These are phyloP conservation scores for Phyllosticta paracitricarpa DNA, from an alignment of 2,329 filamentous ascomycete species.

Conservation along the genomic window DNA sequence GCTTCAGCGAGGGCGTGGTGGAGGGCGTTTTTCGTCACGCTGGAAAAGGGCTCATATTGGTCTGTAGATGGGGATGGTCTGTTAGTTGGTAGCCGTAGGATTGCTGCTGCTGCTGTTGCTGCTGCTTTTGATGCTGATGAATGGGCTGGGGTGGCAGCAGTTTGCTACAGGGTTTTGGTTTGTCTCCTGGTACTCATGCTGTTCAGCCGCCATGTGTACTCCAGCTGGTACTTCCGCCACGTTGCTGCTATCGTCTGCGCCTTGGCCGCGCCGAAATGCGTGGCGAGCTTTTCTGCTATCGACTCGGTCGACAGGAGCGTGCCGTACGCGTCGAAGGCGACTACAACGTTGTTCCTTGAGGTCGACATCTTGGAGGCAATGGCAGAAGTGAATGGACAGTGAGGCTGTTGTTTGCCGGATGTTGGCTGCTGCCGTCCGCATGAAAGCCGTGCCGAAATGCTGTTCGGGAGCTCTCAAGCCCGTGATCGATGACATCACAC, in stretches of 20 bases:
- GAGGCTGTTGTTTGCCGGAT: background rate
- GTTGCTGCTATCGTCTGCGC: conserved; percentile 47
- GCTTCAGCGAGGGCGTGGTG: conserved; percentile 54
- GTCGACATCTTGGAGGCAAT: conserved; percentile 23
- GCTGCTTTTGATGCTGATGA: too few species aligned
- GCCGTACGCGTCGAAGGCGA: conserved; percentile 69
- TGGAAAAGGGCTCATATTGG: conserved; percentile 50
- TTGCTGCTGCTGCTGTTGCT: too few species aligned
- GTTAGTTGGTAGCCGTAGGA: background rate
- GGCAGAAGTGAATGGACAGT: background rate
- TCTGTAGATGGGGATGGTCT: conserved; percentile 30
- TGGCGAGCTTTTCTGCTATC: conserved; percentile 50
- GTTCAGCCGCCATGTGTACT: conserved; percentile 68
- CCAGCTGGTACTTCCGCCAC: conserved; percentile 62
- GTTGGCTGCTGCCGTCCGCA: too few species aligned
- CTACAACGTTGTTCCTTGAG: conserved; percentile 46
- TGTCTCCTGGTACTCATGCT: conserved; percentile 52
- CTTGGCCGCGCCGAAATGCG: conserved; percentile 48
- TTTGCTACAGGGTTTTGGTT: background rate
- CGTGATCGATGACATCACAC: background rate
- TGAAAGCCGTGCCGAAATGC: too few species aligned
- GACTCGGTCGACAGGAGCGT: conserved; percentile 64
- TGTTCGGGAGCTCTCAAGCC: background rate
- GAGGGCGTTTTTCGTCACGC: conserved; percentile 54
- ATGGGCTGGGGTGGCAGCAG: too few species aligned